Base-by-base conservation (phyloP, 2,329 filamentous ascomycete genomes). In the Thelonectria olida region DNA sequence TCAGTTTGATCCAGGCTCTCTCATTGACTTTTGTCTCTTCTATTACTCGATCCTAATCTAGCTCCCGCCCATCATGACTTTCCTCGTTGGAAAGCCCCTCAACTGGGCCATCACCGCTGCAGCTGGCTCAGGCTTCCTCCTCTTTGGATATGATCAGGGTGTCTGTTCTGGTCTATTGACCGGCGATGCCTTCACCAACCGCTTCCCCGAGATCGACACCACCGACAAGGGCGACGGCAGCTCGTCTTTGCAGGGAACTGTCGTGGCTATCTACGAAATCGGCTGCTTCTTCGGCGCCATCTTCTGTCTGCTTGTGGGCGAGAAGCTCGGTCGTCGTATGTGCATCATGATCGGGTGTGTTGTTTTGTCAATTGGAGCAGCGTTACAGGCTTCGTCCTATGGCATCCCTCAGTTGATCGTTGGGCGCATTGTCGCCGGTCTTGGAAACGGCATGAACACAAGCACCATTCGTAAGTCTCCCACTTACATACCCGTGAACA, bases 271-370 rank as follows among this genome's bases (percentile, higher is more conserved):
- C n/a, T 82, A 82, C 58, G 79, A 82, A 61, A 74, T 82, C 20
- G 83, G 82, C 2, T 83, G 80, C 62, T 82, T 82, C 68, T 73
- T 82, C 15, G 80, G 81, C 31, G 77, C 82, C 42, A 75, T 83
- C 54, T 73, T 78, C 54, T 74, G 72, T 25, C 68, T 74, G 54
- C 70, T 69, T 59, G 76, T 78, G 7, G 81, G 82, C 9, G 82
- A 84, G 63, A 72, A 66, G 22, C 67, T 84, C 10, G 82, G 82
- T 19, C 76, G 82, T 61, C 74, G 64, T 55, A 74, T 59, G 69
- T 78, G 61, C 70, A 83, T 72, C 61, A 65, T 81, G 54, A 51
- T 81, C 15, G 81, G 80, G 0, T 78, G 76, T 22, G 63, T 74
- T 8, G 69, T 81, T 36, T 76, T 81, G 20, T 73, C 73, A n/a